Evolutionary conservation across 352 stramenopile species (phyloP), one percentile per base, ranked within the genome.

Genomic region (Globisporangium mamillatum): DNA sequence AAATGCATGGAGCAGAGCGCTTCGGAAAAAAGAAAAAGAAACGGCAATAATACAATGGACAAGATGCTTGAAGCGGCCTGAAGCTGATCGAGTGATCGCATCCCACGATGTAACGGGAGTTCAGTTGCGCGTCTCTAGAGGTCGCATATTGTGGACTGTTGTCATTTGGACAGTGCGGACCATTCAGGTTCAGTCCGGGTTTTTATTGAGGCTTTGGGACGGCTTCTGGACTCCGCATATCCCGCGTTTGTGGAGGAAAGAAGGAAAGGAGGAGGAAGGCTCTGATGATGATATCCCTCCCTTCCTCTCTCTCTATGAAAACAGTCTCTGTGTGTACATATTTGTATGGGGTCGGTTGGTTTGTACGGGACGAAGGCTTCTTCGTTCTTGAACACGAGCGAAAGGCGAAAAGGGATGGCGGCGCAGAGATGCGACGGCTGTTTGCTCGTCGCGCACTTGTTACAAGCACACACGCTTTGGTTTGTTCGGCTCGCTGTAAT

Each of bases 11-110:
- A 52, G 44, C 16, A 52, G 44, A 52, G 18, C 44, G 24, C 44
- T 52, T 27, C 27, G 55, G 25, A n/a, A 60, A 60, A 58, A 60
- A n/a, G 22, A 34, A n/a, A 24, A 60, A 34, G n/a, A 55, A 55
- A 25, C 48, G 5, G n/a, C n/a, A 57, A 32, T 46, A 12, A n/a
- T 1, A 3, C 44, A 50, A 22, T 12, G 44, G 6, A 24, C 18
- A 52, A n/a, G 18, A 22, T 52, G 44, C 44, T 52, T 52, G 44
- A 52, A 52, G 18, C 7, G 18, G 5, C 1, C 41, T 50, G 16
- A n/a, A n/a, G 41, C 44, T 52, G 44, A 52, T 52, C 44, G 44
- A 52, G 44, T 22, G 44, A 52, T 52, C 18, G 44, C 10, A 52
- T 60, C 16, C 22, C 54, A 60, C 54, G 44, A 60, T 12, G 18